These are phyloP conservation scores for Ceratobasidium sp. DNA, from an alignment of 1,284 basidiomycete species.

Conservation along the genomic window DNA sequence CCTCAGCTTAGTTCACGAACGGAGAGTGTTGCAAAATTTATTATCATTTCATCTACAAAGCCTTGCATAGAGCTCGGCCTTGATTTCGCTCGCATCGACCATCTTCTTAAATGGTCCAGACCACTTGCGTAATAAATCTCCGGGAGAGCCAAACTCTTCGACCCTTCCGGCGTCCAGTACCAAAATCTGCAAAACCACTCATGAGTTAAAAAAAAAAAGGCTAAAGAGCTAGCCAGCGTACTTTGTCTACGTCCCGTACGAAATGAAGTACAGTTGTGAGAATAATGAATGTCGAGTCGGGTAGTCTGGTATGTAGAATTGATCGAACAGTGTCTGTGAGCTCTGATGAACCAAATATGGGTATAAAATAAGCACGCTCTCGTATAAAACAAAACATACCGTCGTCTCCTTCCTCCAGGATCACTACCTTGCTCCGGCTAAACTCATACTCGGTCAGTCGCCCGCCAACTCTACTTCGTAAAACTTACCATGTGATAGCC, in stretches of 20 bases:
- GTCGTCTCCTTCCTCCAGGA: conserved; percentile 3
- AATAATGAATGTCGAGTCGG: neutral
- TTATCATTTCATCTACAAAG: neutral
- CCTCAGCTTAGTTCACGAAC: no score
- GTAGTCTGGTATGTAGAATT: neutral
- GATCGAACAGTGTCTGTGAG: neutral
- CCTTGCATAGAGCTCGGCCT: neutral
- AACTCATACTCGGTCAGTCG: no score
- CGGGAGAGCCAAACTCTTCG: conserved; percentile 1
- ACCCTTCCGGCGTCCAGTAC: neutral
- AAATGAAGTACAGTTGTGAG: neutral
- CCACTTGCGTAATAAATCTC: conserved; percentile 10
- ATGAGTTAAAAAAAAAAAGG: neutral
- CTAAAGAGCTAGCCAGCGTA: neutral
- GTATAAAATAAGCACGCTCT: no score
- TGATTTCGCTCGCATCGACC: conserved; percentile 11
- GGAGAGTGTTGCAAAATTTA: no score
- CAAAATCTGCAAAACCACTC: neutral
- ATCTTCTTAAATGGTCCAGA: conserved; percentile 17
- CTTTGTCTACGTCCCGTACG: conserved; percentile 5
- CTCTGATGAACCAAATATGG: neutral
- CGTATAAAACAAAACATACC: neutral
- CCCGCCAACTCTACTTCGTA: no score
- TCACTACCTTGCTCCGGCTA: conserved; percentile 21
- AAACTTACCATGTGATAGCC: neutral